Conservation (phyloP, 371 early-diverging fungal genomes). For the Entomophthora muscae region DNA sequence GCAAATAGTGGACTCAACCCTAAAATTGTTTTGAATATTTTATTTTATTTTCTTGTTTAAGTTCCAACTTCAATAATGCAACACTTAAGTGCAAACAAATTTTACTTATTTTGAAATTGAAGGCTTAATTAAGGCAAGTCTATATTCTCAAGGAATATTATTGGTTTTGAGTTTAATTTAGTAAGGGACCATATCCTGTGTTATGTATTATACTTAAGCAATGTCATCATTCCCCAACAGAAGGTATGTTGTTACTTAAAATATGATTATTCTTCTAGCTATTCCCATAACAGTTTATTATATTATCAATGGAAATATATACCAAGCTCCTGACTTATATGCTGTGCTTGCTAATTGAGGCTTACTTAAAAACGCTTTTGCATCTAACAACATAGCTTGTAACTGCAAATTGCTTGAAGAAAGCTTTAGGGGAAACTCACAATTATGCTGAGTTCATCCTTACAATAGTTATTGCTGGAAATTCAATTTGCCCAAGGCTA, state of each 20-base stretch:
- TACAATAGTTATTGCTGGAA: constrained; percentile 62
- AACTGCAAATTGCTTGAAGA: constrained; percentile 41
- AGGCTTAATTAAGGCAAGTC: constrained; percentile 18
- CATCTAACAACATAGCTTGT: constrained; percentile 23
- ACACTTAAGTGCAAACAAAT: constrained; percentile 92
- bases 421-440: constrained; percentile 46
- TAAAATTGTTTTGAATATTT: constrained; percentile 91
- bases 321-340: constrained; percentile 74
- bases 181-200: constrained; percentile 47
- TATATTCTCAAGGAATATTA: constrained; percentile 42
- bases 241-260: constrained; percentile 21
- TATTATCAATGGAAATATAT: constrained; percentile 78
- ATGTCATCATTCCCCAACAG: constrained; percentile 36
- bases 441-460: constrained; percentile 50
- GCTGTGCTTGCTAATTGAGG: constrained; percentile 64
- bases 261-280: constrained; percentile 14
- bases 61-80: constrained; percentile 87
- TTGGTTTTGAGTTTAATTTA: constrained; percentile 76
- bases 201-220: constrained; percentile 74
- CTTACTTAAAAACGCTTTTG: constrained; percentile 21
- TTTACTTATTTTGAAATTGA: constrained; percentile 62
- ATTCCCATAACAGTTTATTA: constrained; percentile 65
- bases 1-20: constrained; percentile 48
- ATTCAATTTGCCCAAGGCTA: constrained; percentile 3
- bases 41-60: constrained; percentile 89